Conservation (phyloP, 768 basidiomycete species). For the Amanita pseudoporphyria region DNA sequence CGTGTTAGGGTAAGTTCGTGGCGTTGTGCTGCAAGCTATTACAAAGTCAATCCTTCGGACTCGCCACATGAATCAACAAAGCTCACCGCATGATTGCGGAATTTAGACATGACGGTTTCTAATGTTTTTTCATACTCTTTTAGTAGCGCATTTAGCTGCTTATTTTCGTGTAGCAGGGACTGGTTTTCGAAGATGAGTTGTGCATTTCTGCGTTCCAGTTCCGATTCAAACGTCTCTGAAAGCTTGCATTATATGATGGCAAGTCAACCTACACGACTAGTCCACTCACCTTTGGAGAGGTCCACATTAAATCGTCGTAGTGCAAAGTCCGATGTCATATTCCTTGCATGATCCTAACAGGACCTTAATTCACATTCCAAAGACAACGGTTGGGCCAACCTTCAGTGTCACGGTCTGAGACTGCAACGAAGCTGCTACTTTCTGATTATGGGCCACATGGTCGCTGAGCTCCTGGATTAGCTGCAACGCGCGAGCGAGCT, state of each 20-base stretch:
- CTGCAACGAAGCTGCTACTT: slow-evolving; percentile 58
- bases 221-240: slow-evolving; percentile 86
- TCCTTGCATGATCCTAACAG: slow-evolving; percentile 61
- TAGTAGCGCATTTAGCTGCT: slow-evolving; percentile 77
- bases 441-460: slow-evolving; percentile 76
- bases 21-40: slow-evolving; percentile 81
- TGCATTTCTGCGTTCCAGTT: slow-evolving; percentile 84
- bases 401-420: slow-evolving; percentile 64
- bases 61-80: neutral
- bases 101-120: slow-evolving; percentile 96
- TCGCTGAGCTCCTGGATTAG: slow-evolving; percentile 76
- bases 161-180: slow-evolving; percentile 86
- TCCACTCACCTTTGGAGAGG: slow-evolving; percentile 61
- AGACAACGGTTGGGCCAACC: slow-evolving; percentile 29
- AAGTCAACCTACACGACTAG: neutral
- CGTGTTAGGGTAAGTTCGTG: slow-evolving; percentile 81
- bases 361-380: slow-evolving; percentile 8
- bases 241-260: slow-evolving; percentile 26
- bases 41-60: slow-evolving; percentile 7
- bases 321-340: slow-evolving; percentile 64
- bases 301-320: slow-evolving; percentile 83
- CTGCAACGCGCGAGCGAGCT: slow-evolving; percentile 68
- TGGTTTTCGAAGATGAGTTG: slow-evolving; percentile 93
- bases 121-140: slow-evolving; percentile 94
- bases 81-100: slow-evolving; percentile 83